Evolutionary conservation across 352 stramenopile species (phyloP).

Genomic region (Phytopythium mirpurense): DNA sequence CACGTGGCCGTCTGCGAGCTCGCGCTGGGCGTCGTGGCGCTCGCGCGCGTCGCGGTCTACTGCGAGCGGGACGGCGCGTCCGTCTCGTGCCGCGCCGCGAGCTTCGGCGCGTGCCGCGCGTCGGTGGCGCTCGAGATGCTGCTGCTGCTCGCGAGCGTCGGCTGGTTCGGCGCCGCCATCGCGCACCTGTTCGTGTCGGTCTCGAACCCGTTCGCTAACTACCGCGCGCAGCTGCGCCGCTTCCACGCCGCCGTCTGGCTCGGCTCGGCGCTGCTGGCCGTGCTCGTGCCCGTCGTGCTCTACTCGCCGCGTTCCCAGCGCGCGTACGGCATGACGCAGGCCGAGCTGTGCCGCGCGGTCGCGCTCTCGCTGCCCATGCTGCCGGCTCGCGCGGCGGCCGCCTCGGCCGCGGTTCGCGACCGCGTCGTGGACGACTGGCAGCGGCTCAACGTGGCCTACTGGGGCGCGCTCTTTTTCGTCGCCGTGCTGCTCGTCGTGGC

Average conservation of each 20-base stretch:
- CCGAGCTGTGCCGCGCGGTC: constrained; percentile 48
- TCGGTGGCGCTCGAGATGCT: constrained; percentile 50
- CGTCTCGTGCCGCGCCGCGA: constrained; percentile 28
- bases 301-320: constrained; percentile 31
- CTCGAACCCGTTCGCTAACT: constrained; percentile 71
- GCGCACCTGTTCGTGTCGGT: constrained; percentile 68
- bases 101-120: constrained; percentile 27
- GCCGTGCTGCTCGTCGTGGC: constrained; percentile 57
- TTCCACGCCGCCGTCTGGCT: constrained; percentile 58
- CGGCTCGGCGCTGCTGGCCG: constrained; percentile 31
- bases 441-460: constrained; percentile 51
- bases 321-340: constrained; percentile 31
- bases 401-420: constrained; percentile 16
- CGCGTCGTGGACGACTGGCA: constrained; percentile 34
- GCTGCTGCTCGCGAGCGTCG: constrained; percentile 47
- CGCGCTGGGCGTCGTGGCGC: constrained; percentile 34
- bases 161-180: constrained; percentile 69
- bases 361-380: constrained; percentile 43
- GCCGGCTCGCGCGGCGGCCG: constrained; percentile 16
- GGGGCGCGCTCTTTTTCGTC: constrained; percentile 46
- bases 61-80: constrained; percentile 25
- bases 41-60: constrained; percentile 39
- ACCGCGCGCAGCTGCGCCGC: constrained; percentile 49
- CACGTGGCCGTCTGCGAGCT: constrained; percentile 63
- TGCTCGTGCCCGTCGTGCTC: constrained; percentile 33